Conservation (phyloP, 225 moss, liverwort and hornwort genomes). For the Straminergon stramineum region DNA sequence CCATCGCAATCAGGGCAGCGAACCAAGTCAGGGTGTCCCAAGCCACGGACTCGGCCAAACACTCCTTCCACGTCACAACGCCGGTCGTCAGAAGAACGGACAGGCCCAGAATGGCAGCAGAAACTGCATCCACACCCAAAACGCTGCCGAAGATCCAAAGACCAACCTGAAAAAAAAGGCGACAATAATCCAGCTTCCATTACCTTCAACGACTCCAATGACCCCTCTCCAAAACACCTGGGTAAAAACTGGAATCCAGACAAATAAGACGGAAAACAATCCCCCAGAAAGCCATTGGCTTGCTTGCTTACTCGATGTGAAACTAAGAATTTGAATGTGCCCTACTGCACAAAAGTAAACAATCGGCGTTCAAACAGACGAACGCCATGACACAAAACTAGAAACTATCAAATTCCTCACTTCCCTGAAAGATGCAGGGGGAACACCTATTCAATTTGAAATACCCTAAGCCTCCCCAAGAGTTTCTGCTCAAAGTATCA, state of each 20-base stretch:
- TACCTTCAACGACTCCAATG: neutral
- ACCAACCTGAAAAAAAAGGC: conserved; percentile 44
- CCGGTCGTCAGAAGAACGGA: conserved; percentile 79
- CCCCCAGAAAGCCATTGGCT: too few relatives aligned
- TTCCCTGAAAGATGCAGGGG: too few relatives aligned
- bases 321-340: neutral
- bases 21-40: conserved; percentile 99
- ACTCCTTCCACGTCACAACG: conserved; percentile 99
- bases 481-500: neutral
- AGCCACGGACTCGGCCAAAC: conserved; percentile 80
- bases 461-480: too few relatives aligned
- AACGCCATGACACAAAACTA: neutral
- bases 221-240: neutral
- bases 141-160: conserved; percentile 83
- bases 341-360: neutral
- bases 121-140: conserved; percentile 80
- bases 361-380: neutral
- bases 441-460: neutral
- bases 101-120: conserved; percentile 88
- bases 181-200: neutral
- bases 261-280: neutral
- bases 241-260: neutral
- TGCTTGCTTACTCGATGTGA: neutral
- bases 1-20: conserved; percentile 96
- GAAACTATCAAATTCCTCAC: neutral